Evolutionary conservation across 306 rosid species (phyloP), one percentile per base, ranked within the genome.

Genomic region (Herpetospermum pedunculosum): DNA sequence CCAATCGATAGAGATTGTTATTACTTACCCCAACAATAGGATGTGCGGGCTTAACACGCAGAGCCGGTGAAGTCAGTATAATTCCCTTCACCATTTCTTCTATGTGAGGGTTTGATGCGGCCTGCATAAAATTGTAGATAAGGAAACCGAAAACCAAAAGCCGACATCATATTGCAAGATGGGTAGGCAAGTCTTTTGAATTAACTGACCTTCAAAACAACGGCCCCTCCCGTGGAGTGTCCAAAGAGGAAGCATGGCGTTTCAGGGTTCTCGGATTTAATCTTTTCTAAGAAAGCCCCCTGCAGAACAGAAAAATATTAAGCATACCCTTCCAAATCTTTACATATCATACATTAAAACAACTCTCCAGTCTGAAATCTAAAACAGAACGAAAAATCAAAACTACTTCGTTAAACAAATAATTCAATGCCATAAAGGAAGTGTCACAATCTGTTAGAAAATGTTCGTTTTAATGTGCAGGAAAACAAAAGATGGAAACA

Each of bases 211-310:
- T 91, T 95, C 84, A 95, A 84, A 79, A 95, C 97, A 70, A 89
- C 96, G 59, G 97, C 97, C 19, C 99, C 99, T 32, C 99, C 99
- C n/a, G 99, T 91, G 59, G 99, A 95, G 75, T 95, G 99, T 52
- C 99, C 99, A 72, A 91, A 95, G 71, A 95, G 99, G 80, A 95
- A 95, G 86, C 97, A 91, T 6, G 99, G 99, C 25, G 87, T 74
- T 53, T 88, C 99, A 76, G 96, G 96, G 87, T 95, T 91, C 76
- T 95, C 99, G 10, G 84, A 79, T 80, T 78, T 88, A 54, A 91
- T 85, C 81, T 88, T 95, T 64, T 89, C 96, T 83, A 95, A 76
- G 89, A 95, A 91, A 72, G 92, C 88, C 35, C 90, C 93, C 99
- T 95, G 84, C 79, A 77, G 0, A 63, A 78, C 37, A 25, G 35